Evolutionary conservation across 2,329 filamentous ascomycete genomes (phyloP).

Genomic region (Penicillium sp.): DNA sequence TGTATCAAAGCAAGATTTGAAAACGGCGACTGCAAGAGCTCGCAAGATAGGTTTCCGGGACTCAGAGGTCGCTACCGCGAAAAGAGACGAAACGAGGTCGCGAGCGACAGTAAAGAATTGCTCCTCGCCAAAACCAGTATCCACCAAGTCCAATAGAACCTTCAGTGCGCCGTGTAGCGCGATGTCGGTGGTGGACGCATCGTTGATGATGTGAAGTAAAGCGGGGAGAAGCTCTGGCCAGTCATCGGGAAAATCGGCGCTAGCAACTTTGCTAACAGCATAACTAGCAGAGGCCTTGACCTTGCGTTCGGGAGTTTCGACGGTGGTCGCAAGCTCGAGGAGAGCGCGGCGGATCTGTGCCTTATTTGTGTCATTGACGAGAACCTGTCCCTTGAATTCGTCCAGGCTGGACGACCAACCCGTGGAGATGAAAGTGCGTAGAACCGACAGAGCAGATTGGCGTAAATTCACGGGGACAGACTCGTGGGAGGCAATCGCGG

Average conservation of each 20-base stretch:
- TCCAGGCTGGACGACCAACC: slow-evolving; percentile 81
- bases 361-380: slow-evolving; percentile 75
- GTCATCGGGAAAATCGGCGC: slow-evolving; percentile 87
- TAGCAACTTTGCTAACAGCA: slow-evolving; percentile 91
- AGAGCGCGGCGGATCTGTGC: slow-evolving; percentile 72
- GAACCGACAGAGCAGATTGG: slow-evolving; percentile 77
- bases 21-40: slow-evolving; percentile 85
- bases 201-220: slow-evolving; percentile 72
- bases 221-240: slow-evolving; percentile 89
- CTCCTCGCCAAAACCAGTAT: slow-evolving; percentile 89
- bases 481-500: slow-evolving; percentile 77
- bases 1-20: slow-evolving; percentile 89
- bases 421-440: slow-evolving; percentile 81
- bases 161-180: slow-evolving; percentile 89
- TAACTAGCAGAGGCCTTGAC: slow-evolving; percentile 88
- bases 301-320: slow-evolving; percentile 75
- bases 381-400: slow-evolving; percentile 69
- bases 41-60: slow-evolving; percentile 75
- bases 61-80: slow-evolving; percentile 78
- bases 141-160: slow-evolving; percentile 86
- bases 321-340: slow-evolving; percentile 75
- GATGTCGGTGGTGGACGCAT: slow-evolving; percentile 70
- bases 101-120: slow-evolving; percentile 91
- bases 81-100: slow-evolving; percentile 82
- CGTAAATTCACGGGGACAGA: slow-evolving; percentile 75